Evolutionary conservation across 2,329 filamentous ascomycete genomes (phyloP).

Genomic region (Bretziella fagacearum): DNA sequence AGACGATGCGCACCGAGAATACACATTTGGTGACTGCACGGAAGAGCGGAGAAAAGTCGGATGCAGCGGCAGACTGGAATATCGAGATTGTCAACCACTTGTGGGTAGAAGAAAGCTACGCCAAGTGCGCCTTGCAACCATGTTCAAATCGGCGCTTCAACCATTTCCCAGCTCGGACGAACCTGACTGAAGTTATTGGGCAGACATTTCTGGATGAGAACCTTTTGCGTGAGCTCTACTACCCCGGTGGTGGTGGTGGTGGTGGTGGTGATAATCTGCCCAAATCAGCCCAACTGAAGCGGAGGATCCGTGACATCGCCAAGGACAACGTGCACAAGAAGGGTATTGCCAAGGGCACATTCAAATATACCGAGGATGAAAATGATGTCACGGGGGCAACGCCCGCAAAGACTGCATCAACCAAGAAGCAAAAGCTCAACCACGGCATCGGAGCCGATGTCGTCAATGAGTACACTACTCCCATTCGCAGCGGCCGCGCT

Average conservation of each 20-base stretch:
- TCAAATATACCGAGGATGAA: constrained; percentile 25
- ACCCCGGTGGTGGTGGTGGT: too few species aligned
- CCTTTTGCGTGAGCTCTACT: constrained; percentile 48
- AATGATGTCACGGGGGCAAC: not conserved
- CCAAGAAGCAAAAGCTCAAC: constrained; percentile 17
- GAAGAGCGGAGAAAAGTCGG: constrained; percentile 78
- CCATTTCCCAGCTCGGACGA: constrained; percentile 75
- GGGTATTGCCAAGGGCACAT: constrained; percentile 31
- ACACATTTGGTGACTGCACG: constrained; percentile 91
- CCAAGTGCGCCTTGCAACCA: constrained; percentile 61
- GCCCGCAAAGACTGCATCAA: not conserved
- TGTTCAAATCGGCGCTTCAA: constrained; percentile 61
- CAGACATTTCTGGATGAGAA: constrained; percentile 62
- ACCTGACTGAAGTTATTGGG: constrained; percentile 82
- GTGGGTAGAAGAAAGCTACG: constrained; percentile 95
- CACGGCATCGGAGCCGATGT: not conserved
- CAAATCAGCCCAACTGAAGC: constrained; percentile 29
- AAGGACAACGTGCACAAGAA: constrained; percentile 33
- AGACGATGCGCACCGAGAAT: constrained; percentile 88
- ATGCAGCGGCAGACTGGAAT: constrained; percentile 82
- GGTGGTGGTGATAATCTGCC: constrained; percentile 29
- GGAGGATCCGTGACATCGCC: constrained; percentile 32
- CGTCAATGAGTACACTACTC: constrained; percentile 20
- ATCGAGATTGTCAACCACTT: constrained; percentile 83
- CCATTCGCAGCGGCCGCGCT: constrained; percentile 15